Percentiles rank a stretch among this genome's conserved stretches.
These are phyloP conservation scores for Pueraria montana DNA, from an alignment of 306 rosid genomes.

Conservation along the genomic window DNA sequence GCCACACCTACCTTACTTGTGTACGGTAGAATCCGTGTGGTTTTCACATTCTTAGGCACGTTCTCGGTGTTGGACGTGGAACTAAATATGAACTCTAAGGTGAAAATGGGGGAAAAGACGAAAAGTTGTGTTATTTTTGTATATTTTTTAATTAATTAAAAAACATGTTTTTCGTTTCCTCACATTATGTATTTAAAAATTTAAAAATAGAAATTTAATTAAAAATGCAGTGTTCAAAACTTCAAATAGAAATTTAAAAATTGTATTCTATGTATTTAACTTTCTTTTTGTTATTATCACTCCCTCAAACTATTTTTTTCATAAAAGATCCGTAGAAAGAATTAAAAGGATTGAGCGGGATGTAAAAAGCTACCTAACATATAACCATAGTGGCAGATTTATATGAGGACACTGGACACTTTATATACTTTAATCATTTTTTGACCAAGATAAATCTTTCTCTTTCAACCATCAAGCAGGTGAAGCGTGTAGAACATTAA, in stretches of 20 bases:
- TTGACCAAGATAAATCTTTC: constrained; percentile 13
- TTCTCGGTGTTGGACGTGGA: background rate
- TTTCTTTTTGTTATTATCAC: background rate
- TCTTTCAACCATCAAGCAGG: background rate
- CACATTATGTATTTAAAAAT: background rate
- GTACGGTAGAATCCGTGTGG: too few species aligned
- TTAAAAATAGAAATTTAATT: too few species aligned
- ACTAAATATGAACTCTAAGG: background rate
- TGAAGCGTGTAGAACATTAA: constrained; percentile 9
- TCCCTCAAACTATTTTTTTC: background rate
- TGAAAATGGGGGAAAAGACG: background rate
- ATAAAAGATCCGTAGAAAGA: background rate
- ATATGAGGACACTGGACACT: background rate
- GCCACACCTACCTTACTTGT: too few species aligned
- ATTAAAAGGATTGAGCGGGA: too few species aligned
- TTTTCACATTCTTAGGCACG: background rate
- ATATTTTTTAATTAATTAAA: background rate
- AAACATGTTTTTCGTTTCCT: background rate
- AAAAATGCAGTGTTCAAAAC: too few species aligned
- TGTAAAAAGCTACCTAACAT: background rate
- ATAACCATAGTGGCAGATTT: background rate
- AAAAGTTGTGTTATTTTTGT: background rate
- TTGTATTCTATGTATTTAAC: background rate
- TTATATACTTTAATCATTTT: background rate
- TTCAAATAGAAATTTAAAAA: background rate